These are phyloP conservation scores for Claviceps purpurea DNA, from an alignment of 2,329 filamentous ascomycete species.

Conservation along the genomic window DNA sequence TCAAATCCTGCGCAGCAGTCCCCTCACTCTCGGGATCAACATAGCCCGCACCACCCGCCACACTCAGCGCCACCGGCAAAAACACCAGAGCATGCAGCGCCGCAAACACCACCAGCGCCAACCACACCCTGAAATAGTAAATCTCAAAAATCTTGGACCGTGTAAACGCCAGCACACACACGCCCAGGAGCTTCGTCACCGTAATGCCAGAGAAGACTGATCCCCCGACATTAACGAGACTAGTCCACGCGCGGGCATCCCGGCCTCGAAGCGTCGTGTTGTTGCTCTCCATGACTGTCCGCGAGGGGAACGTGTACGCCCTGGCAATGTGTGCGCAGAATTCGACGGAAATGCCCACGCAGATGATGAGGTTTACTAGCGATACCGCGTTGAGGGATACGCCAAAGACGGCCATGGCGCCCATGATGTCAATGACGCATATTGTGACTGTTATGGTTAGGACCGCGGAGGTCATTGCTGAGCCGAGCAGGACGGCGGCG, in stretches of 20 bases:
- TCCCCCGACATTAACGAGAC: constrained; percentile 85
- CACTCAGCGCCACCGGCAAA: constrained; percentile 74
- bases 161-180: constrained; percentile 86
- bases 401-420: constrained; percentile 77
- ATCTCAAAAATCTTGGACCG: constrained; percentile 98
- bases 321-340: constrained; percentile 96
- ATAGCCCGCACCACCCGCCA: constrained; percentile 78
- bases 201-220: constrained; percentile 96
- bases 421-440: constrained; percentile 88
- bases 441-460: constrained; percentile 82
- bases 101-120: constrained; percentile 80
- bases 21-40: constrained; percentile 78
- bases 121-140: constrained; percentile 97
- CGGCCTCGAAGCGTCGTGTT: constrained; percentile 66
- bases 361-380: constrained; percentile 92
- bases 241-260: constrained; percentile 82
- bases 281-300: constrained; percentile 63
- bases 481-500: constrained; percentile 70
- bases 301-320: constrained; percentile 87
- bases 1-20: constrained; percentile 79
- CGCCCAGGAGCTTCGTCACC: constrained; percentile 84
- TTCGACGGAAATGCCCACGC: constrained; percentile 89
- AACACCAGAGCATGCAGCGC: constrained; percentile 82
- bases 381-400: constrained; percentile 93
- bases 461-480: constrained; percentile 64